These are phyloP conservation scores for Corinectria fuckeliana DNA, from an alignment of 2,329 filamentous ascomycete genomes.

Conservation along the genomic window DNA sequence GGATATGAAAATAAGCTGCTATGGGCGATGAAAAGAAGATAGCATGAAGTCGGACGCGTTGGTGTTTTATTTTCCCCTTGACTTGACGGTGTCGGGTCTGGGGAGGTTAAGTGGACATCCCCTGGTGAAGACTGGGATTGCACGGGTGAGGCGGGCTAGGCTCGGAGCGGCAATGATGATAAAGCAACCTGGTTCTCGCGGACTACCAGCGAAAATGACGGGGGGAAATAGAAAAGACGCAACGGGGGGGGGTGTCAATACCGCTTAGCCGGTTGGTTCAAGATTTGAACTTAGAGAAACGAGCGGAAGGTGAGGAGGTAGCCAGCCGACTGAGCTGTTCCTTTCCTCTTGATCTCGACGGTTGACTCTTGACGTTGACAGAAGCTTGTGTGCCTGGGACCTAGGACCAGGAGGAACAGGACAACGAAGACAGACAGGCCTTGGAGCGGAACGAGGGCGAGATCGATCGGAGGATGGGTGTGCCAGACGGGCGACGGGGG, in stretches of 20 bases:
- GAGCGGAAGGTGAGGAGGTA: conserved; percentile 19
- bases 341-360: conserved; percentile 15
- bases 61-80: conserved; percentile 58
- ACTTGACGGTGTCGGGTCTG: conserved; percentile 55
- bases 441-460: conserved; percentile 35
- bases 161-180: conserved; percentile 50
- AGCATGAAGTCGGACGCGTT: conserved; percentile 53
- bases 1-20: conserved; percentile 45
- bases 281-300: conserved; percentile 16
- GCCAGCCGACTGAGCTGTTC: conserved; percentile 21
- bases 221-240: conserved; percentile 28
- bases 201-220: conserved; percentile 35
- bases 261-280: conserved; percentile 35
- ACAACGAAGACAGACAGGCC: conserved; percentile 28
- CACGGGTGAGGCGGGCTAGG: conserved; percentile 57
- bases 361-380: conserved; percentile 13
- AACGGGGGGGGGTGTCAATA: conserved; percentile 40
- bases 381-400: conserved; percentile 30
- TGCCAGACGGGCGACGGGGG: conserved; percentile 40
- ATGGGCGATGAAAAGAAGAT: conserved; percentile 43
- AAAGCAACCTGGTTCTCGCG: conserved; percentile 45
- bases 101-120: conserved; percentile 48
- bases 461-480: conserved; percentile 41
- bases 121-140: conserved; percentile 56
- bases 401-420: conserved; percentile 15